Evolutionary conservation across 129 eudicot genomes (phyloP).

Genomic region (Apium graveolens): DNA sequence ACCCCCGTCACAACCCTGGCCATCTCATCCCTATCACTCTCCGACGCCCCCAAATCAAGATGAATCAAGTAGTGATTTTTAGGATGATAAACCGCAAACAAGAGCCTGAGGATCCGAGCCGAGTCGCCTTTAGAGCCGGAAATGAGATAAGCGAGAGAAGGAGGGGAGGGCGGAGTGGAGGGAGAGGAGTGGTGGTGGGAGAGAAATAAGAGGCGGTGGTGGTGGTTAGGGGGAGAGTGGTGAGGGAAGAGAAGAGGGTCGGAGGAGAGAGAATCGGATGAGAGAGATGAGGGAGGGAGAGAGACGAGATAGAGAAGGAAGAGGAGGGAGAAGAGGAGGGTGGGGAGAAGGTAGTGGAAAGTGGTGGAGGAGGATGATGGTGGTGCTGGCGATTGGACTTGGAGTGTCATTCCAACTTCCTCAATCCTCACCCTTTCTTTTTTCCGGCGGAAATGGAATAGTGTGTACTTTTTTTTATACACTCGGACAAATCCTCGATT

Average conservation of each 20-base stretch:
- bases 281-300: slow-evolving; percentile 4
- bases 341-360: slow-evolving; percentile 22
- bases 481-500: no score
- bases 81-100: slow-evolving; percentile 70
- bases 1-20: slow-evolving; percentile 47
- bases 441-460: no score
- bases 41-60: slow-evolving; percentile 61
- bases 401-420: slow-evolving; percentile 33
- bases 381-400: slow-evolving; percentile 18
- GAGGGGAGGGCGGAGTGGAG: slow-evolving; percentile 47
- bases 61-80: slow-evolving; percentile 65
- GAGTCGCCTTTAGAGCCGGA: slow-evolving; percentile 68
- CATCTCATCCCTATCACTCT: slow-evolving; percentile 49
- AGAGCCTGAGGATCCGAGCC: slow-evolving; percentile 50
- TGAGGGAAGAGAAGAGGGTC: slow-evolving; percentile 54
- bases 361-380: slow-evolving; percentile 36
- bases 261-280: slow-evolving; percentile 22
- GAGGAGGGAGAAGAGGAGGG: slow-evolving; percentile 35
- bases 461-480: no score
- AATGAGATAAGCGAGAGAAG: slow-evolving; percentile 73
- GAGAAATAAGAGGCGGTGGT: slow-evolving; percentile 32
- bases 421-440: no score
- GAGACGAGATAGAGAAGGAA: slow-evolving; percentile 36
- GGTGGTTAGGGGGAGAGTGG: slow-evolving; percentile 30
- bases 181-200: slow-evolving; percentile 14